Percentiles rank a stretch among this genome's conserved stretches.
phyloP scores from a whole-genome alignment of 352 stramenopile genomes.

The Phytophthora pluvialis region DNA sequence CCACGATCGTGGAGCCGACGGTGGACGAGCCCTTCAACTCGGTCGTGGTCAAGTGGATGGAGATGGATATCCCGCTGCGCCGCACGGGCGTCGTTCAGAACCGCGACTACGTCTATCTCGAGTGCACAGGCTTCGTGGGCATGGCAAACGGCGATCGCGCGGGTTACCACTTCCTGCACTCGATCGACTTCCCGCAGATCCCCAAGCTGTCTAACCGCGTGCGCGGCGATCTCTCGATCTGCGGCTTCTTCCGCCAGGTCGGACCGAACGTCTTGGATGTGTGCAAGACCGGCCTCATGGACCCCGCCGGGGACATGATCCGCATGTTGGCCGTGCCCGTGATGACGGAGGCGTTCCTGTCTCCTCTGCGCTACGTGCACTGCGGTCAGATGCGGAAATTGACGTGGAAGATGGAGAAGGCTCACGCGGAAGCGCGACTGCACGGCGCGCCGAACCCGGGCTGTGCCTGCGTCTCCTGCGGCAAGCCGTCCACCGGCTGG shows the following conservation, averaged over 20 bases:
- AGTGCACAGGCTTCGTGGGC: conserved; percentile 50
- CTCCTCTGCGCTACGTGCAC: conserved; percentile 41
- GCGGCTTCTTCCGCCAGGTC: conserved; percentile 59
- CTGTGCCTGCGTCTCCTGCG: conserved; percentile 30
- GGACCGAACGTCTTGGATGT: conserved; percentile 50
- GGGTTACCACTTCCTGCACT: conserved; percentile 72
- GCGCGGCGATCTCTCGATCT: conserved; percentile 57
- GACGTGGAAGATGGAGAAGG: conserved; percentile 60
- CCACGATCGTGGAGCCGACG: conserved; percentile 40
- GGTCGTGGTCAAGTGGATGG: conserved; percentile 52
- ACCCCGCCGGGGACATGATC: conserved; percentile 47
- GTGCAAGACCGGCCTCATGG: conserved; percentile 46
- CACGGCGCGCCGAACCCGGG: conserved; percentile 36
- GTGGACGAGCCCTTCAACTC: conserved; percentile 39
- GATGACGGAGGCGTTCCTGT: conserved; percentile 48
- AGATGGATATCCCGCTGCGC: conserved; percentile 48
- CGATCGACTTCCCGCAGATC: conserved; percentile 57
- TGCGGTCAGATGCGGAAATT: conserved; percentile 77
- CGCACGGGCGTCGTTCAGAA: conserved; percentile 51
- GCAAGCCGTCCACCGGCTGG: conserved; percentile 29
- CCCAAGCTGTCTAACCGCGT: conserved; percentile 42
- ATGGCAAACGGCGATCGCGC: conserved; percentile 56
- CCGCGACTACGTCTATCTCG: conserved; percentile 67
- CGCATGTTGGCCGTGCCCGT: conserved; percentile 46
- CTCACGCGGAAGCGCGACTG: conserved; percentile 31